Evolutionary conservation across 129 eudicot genomes (phyloP).

Genomic region (Artemisia annua): DNA sequence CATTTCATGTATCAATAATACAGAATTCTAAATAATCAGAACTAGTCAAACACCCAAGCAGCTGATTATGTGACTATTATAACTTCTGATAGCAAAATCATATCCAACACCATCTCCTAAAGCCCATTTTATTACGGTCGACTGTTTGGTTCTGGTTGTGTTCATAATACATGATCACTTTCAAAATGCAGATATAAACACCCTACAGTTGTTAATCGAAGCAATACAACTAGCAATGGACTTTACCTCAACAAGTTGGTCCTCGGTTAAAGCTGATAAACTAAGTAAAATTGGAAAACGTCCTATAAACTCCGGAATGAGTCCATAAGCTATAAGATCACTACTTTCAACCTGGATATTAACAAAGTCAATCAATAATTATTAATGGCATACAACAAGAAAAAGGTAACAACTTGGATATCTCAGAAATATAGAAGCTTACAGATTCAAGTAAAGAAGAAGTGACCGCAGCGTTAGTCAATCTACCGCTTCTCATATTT

Average conservation of each 20-base stretch:
- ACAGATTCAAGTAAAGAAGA: constrained; percentile 83
- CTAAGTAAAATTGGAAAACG: constrained; percentile 92
- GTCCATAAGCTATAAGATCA: constrained; percentile 90
- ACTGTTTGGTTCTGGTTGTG: no score
- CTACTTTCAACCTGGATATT: constrained; percentile 80
- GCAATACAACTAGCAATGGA: neutral
- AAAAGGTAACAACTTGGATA: neutral
- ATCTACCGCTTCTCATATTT: constrained; percentile 81
- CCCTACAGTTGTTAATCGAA: neutral
- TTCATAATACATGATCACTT: no score
- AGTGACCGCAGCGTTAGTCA: constrained; percentile 60
- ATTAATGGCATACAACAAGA: neutral
- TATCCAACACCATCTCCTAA: no score
- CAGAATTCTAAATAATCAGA: no score
- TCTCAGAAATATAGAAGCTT: constrained; percentile 33
- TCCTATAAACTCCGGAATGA: constrained; percentile 91
- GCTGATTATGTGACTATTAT: neutral
- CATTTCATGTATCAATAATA: no score
- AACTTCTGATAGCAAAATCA: no score
- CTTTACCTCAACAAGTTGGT: constrained; percentile 85
- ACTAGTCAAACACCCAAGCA: no score
- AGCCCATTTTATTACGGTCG: neutral
- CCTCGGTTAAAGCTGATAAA: constrained; percentile 75
- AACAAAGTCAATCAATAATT: neutral
- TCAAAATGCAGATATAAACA: neutral